phyloP scores from a whole-genome alignment of 2,329 filamentous ascomycete genomes.

The Ophiostoma triangulosporum region DNA sequence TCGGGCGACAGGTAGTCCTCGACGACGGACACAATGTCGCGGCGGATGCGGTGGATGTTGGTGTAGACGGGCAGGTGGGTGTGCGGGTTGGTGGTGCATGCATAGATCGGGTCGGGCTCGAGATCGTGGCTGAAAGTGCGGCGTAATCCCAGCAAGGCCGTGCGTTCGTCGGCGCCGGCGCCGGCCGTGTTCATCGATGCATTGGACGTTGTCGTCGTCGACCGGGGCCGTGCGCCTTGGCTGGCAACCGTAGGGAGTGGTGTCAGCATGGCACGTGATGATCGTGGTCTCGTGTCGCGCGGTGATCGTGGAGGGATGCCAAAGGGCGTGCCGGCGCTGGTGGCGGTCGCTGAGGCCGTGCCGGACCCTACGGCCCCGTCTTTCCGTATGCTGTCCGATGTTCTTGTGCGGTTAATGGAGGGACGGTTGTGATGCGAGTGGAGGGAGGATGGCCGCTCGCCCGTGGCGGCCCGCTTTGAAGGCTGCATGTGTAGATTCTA shows the following conservation, averaged over 20 bases:
- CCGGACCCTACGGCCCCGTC: background rate
- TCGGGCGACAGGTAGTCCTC: slow-evolving; percentile 54
- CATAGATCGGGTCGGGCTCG: slow-evolving; percentile 32
- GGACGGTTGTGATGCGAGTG: background rate
- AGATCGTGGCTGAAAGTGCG: slow-evolving; percentile 23
- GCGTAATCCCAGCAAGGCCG: slow-evolving; percentile 17
- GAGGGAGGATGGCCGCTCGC: background rate
- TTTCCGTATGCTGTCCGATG: background rate
- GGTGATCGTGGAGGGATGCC: background rate
- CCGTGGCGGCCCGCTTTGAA: background rate
- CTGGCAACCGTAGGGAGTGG: background rate
- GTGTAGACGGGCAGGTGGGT: slow-evolving; percentile 58
- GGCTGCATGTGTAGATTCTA: background rate
- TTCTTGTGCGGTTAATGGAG: background rate
- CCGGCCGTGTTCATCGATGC: background rate
- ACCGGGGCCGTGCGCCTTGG: background rate
- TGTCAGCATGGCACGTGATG: background rate
- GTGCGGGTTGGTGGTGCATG: slow-evolving; percentile 44
- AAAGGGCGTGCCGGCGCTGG: background rate
- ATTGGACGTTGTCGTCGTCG: background rate
- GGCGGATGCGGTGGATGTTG: slow-evolving; percentile 59
- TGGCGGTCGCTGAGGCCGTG: background rate
- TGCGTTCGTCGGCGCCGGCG: slow-evolving; percentile 7
- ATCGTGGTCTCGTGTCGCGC: background rate
- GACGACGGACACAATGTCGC: slow-evolving; percentile 49